Evolutionary conservation across 768 basidiomycete species (phyloP).

Genomic region (Russula ochroleuca): DNA sequence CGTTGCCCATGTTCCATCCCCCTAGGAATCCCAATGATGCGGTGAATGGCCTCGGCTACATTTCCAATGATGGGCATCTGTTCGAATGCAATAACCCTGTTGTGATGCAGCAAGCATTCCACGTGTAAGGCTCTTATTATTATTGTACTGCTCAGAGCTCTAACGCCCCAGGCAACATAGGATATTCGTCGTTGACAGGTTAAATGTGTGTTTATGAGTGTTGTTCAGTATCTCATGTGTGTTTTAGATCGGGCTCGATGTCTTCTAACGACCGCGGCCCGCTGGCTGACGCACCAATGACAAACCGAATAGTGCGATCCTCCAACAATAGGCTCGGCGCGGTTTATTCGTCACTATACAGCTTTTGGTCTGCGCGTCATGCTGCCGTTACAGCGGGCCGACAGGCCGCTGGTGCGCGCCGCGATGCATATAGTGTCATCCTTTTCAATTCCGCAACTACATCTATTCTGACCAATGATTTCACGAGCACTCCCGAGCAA

Average conservation of each 20-base stretch:
- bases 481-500: constrained; percentile 42
- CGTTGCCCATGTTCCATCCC: constrained; percentile 50
- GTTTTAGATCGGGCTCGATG: constrained; percentile 54
- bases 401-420: constrained; percentile 34
- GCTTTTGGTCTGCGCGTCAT: constrained; percentile 54
- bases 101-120: constrained; percentile 52
- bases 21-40: constrained; percentile 33
- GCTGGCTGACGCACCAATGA: constrained; percentile 41
- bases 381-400: constrained; percentile 33
- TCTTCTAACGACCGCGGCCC: constrained; percentile 39
- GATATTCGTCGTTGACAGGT: constrained; percentile 54
- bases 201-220: constrained; percentile 29
- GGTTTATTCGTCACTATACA: constrained; percentile 48
- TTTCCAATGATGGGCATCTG: constrained; percentile 54
- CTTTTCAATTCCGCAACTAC: constrained; percentile 38
- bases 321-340: constrained; percentile 53
- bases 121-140: constrained; percentile 44
- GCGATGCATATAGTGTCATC: constrained; percentile 55
- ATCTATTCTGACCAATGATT: constrained; percentile 43
- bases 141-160: not conserved
- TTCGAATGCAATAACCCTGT: constrained; percentile 53
- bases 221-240: not conserved
- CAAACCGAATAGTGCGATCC: constrained; percentile 35
- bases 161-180: constrained; percentile 20
- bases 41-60: constrained; percentile 40